Evolutionary conservation across 2,329 filamentous ascomycete genomes (phyloP).

Genomic region (Ascomycota sp.): DNA sequence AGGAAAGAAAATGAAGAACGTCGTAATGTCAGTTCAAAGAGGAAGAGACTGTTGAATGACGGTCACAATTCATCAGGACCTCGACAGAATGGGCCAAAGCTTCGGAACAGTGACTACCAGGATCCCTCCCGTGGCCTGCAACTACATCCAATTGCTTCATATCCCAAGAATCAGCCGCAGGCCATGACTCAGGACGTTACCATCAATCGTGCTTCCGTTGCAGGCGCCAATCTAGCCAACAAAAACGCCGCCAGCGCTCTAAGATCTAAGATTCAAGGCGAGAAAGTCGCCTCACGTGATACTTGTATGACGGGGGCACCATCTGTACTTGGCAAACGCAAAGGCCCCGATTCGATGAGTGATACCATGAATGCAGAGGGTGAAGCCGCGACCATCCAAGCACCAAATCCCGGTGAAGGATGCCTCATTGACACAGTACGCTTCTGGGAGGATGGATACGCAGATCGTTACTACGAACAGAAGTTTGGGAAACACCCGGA

Average conservation of each 20-base stretch:
- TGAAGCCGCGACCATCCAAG: slow-evolving; percentile 26
- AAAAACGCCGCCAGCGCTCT: slow-evolving; percentile 84
- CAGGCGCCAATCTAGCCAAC: slow-evolving; percentile 63
- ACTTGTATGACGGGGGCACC: background rate
- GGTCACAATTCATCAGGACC: slow-evolving; percentile 11
- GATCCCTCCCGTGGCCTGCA: slow-evolving; percentile 12
- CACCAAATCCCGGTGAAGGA: slow-evolving; percentile 27
- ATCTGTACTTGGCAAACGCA: slow-evolving; percentile 51
- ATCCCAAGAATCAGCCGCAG: slow-evolving; percentile 29
- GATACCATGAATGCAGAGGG: slow-evolving; percentile 38
- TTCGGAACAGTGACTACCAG: slow-evolving; percentile 12
- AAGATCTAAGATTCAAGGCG: slow-evolving; percentile 52
- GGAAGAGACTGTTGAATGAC: slow-evolving; percentile 53
- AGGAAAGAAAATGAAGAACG: slow-evolving; percentile 74
- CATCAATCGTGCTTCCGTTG: slow-evolving; percentile 46
- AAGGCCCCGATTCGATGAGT: slow-evolving; percentile 48
- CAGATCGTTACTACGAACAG: slow-evolving; percentile 89
- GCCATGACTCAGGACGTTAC: slow-evolving; percentile 73
- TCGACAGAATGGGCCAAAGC: slow-evolving; percentile 4
- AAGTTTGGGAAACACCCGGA: slow-evolving; percentile 75
- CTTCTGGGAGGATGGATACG: slow-evolving; percentile 90
- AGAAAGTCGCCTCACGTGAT: slow-evolving; percentile 3
- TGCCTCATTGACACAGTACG: slow-evolving; percentile 59
- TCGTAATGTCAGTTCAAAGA: slow-evolving; percentile 57
- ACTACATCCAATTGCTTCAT: slow-evolving; percentile 23